A percentile compares a stretch with the other conserved stretches of the same genome.
Conservation (phyloP, 1,284 basidiomycete genomes). For the Rhodotorula mucilaginosa region DNA sequence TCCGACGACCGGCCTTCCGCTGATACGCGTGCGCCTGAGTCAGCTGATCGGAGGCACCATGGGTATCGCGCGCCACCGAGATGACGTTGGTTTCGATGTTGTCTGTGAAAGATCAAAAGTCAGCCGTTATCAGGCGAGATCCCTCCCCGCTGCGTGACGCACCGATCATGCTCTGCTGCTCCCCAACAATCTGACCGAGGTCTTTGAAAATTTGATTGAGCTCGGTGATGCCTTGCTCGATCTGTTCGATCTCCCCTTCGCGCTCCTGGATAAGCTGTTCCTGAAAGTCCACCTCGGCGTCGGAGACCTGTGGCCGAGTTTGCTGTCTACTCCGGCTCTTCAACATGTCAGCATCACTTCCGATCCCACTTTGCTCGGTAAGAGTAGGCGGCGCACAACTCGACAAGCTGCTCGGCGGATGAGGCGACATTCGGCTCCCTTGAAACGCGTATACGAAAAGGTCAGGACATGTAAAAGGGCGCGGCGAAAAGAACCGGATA, state of each 20-base stretch:
- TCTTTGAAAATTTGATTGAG: slow-evolving; percentile 96
- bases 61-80: slow-evolving; percentile 78
- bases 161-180: slow-evolving; percentile 95
- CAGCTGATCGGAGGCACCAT: slow-evolving; percentile 81
- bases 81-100: slow-evolving; percentile 96
- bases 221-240: slow-evolving; percentile 95
- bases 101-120: slow-evolving; percentile 59
- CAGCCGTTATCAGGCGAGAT: not conserved
- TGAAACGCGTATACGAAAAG: too few relatives aligned
- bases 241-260: slow-evolving; percentile 91
- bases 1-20: slow-evolving; percentile 83
- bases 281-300: slow-evolving; percentile 90
- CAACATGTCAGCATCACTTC: too few relatives aligned
- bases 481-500: slow-evolving; percentile 15
- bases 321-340: slow-evolving; percentile 4
- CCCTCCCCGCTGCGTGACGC: slow-evolving; percentile 45
- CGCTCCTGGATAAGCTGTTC: slow-evolving; percentile 94
- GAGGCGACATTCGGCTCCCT: not conserved
- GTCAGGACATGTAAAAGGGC: too few relatives aligned
- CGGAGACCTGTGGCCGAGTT: slow-evolving; percentile 52
- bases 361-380: too few relatives aligned
- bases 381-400: slow-evolving; percentile 5
- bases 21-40: slow-evolving; percentile 90
- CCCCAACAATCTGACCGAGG: slow-evolving; percentile 86
- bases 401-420: slow-evolving; percentile 23